A percentile compares a stretch with the other conserved stretches of the same genome.
phyloP scores from a whole-genome alignment of 73 alveolate genomes.

The Paramecium caudatum region DNA sequence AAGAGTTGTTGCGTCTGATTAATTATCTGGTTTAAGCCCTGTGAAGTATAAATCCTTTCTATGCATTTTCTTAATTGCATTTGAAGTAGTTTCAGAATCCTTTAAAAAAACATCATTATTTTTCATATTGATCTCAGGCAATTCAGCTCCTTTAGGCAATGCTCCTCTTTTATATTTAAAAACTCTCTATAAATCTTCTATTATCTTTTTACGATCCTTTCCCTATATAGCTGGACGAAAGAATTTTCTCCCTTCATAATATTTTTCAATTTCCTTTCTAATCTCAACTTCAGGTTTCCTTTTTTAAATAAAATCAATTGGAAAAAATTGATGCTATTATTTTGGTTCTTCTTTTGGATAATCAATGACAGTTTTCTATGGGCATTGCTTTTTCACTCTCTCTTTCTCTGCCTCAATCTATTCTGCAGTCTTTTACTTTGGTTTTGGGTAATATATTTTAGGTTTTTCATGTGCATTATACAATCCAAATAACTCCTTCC shows the following conservation, averaged over 20 bases:
- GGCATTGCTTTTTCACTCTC: conserved; percentile 79
- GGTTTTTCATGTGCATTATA: conserved; percentile 81
- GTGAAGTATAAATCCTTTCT: conserved; percentile 69
- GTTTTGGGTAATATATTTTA: conserved; percentile 81
- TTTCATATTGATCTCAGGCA: conserved; percentile 69
- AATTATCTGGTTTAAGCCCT: conserved; percentile 57
- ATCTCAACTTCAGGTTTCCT: conserved; percentile 83
- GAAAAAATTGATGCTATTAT: conserved; percentile 69
- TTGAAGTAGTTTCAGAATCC: conserved; percentile 49
- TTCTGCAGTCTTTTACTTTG: conserved; percentile 70
- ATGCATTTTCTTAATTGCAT: conserved; percentile 64
- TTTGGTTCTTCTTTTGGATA: conserved; percentile 79
- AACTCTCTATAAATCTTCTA: conserved; percentile 78
- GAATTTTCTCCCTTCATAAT: conserved; percentile 74
- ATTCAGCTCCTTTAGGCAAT: conserved; percentile 78
- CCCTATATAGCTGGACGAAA: conserved; percentile 80
- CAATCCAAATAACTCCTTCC: conserved; percentile 79
- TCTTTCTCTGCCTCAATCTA: conserved; percentile 64
- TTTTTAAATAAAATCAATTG: conserved; percentile 81
- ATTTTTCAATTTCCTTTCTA: conserved; percentile 78
- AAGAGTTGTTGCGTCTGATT: conserved; percentile 52
- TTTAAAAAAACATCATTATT: conserved; percentile 47
- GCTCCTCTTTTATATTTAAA: conserved; percentile 79
- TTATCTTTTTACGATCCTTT: conserved; percentile 74
- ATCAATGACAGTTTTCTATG: conserved; percentile 78